Conservation (phyloP, 148 eudicot species). For the Arbutus unedo region DNA sequence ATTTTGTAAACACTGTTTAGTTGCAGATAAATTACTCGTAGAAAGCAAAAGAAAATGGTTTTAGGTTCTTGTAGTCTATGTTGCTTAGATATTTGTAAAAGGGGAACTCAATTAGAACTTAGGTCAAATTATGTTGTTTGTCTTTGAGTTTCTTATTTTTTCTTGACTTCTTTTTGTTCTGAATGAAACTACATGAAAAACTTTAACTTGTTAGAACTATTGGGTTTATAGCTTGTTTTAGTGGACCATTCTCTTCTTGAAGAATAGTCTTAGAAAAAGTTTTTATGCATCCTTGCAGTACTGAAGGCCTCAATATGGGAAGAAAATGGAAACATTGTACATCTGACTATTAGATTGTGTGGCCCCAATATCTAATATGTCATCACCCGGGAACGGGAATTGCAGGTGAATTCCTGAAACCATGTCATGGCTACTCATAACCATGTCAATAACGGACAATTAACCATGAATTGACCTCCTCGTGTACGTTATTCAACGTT, state of each 20-base stretch:
- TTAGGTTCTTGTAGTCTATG: not conserved
- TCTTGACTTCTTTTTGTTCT: not conserved
- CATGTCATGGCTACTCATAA: too few relatives aligned
- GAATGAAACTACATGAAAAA: not conserved
- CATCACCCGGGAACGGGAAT: constrained; percentile 79
- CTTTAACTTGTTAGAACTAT: not conserved
- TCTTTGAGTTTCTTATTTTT: not conserved
- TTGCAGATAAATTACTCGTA: not conserved
- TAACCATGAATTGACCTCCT: too few relatives aligned
- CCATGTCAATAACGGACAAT: too few relatives aligned
- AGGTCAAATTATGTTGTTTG: not conserved
- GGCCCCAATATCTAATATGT: constrained; percentile 96
- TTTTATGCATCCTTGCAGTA: constrained; percentile 42
- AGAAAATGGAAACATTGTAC: constrained; percentile 43
- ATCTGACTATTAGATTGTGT: constrained; percentile 67
- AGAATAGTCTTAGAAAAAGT: not conserved
- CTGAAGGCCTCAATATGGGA: constrained; percentile 79
- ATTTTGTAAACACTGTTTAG: too few relatives aligned
- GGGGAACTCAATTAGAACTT: not conserved
- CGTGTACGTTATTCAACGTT: too few relatives aligned
- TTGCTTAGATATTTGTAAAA: not conserved
- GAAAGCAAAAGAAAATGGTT: not conserved
- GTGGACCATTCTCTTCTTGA: not conserved
- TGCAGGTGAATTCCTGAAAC: constrained; percentile 42
- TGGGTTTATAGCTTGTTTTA: not conserved